These are phyloP conservation scores for Aspergillus leporis DNA, from an alignment of 495 filamentous ascomycete genomes.

Conservation along the genomic window DNA sequence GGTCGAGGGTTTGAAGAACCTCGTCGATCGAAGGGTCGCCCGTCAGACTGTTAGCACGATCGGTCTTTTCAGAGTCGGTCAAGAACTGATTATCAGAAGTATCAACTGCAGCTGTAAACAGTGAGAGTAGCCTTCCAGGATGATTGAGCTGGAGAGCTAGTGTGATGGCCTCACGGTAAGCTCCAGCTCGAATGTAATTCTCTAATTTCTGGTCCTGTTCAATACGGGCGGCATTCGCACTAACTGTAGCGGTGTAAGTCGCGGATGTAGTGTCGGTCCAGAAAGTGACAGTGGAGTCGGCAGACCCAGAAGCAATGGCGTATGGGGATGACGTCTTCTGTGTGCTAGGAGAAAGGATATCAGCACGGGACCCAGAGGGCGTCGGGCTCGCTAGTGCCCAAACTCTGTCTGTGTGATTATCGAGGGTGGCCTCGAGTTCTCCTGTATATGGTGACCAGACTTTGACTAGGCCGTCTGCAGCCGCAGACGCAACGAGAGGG, in stretches of 20 bases:
- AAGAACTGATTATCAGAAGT: conserved; percentile 45
- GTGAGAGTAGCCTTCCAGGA: conserved; percentile 75
- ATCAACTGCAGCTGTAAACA: conserved; percentile 79
- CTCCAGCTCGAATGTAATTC: conserved; percentile 82
- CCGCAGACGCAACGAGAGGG: conserved; percentile 76
- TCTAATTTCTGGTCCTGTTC: conserved; percentile 91
- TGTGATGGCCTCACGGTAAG: conserved; percentile 89
- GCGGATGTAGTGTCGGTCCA: conserved; percentile 90
- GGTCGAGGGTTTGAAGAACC: conserved; percentile 73
- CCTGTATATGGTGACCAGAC: conserved; percentile 82
- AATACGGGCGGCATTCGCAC: conserved; percentile 72
- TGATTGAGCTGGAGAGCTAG: conserved; percentile 92
- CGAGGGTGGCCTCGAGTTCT: conserved; percentile 84
- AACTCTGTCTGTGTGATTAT: conserved; percentile 94
- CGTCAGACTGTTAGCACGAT: conserved; percentile 49
- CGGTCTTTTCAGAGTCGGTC: conserved; percentile 23
- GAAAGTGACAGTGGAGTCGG: conserved; percentile 87
- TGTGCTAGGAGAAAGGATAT: conserved; percentile 35
- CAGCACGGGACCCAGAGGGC: conserved; percentile 46
- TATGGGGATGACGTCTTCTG: conserved; percentile 41
- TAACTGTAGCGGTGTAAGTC: conserved; percentile 67
- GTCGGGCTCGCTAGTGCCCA: conserved; percentile 78
- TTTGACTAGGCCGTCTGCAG: conserved; percentile 95
- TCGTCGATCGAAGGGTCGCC: conserved; percentile 81
- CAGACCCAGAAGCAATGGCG: conserved; percentile 83